Evolutionary conservation across 176 grass and related monocot genomes (phyloP).

Genomic region (Avena sativa): DNA sequence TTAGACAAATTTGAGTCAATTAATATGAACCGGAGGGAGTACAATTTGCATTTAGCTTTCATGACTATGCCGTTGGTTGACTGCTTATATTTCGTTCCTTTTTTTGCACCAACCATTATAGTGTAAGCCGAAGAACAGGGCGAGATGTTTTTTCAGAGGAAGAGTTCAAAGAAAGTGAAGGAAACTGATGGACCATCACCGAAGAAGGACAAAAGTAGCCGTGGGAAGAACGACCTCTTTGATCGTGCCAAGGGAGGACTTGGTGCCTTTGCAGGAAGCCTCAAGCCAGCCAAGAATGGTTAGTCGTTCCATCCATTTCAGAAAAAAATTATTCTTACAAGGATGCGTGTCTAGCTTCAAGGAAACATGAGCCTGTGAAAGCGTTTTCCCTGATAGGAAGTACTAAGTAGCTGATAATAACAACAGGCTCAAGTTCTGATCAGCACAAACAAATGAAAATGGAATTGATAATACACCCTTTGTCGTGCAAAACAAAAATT

Average conservation of each 20-base stretch:
- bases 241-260: constrained; percentile 54
- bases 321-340: not conserved
- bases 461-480: constrained; percentile 1
- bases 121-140: constrained; percentile 30
- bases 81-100: constrained; percentile 26
- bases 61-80: not conserved
- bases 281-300: constrained; percentile 48
- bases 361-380: not conserved
- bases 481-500: not conserved
- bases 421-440: not conserved
- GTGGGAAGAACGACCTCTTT: constrained; percentile 47
- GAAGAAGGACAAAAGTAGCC: constrained; percentile 50
- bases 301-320: constrained; percentile 26
- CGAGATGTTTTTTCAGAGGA: constrained; percentile 56
- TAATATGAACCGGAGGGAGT: too few species aligned
- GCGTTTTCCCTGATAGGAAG: not conserved
- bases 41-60: constrained; percentile 10
- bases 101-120: constrained; percentile 19
- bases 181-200: constrained; percentile 35
- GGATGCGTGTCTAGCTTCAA: constrained; percentile 1
- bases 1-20: too few species aligned
- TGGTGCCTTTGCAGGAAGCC: constrained; percentile 38
- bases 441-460: constrained; percentile 25
- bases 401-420: not conserved
- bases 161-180: constrained; percentile 60